Evolutionary conservation across 169 alveolate genomes (phyloP).

Genomic region (Neospora caninum): DNA sequence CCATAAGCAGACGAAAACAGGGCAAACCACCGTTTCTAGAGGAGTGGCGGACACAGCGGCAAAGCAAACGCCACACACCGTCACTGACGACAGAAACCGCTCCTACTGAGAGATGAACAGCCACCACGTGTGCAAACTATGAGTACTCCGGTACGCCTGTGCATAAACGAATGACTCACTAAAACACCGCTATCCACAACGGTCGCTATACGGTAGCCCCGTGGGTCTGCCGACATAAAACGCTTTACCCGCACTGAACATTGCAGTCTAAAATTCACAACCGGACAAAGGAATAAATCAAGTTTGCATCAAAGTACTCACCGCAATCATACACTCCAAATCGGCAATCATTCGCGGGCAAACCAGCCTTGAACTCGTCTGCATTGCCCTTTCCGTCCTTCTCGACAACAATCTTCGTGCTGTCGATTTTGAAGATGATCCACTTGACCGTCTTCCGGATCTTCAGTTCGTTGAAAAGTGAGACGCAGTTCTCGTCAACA

Average conservation of each 20-base stretch:
- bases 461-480: constrained; percentile 73
- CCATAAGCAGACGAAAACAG: too few species aligned
- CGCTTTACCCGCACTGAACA: background rate
- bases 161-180: too few species aligned
- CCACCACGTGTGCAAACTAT: too few species aligned
- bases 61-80: too few species aligned
- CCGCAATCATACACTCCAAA: constrained; percentile 77
- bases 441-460: constrained; percentile 71
- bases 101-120: too few species aligned
- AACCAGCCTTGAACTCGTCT: constrained; percentile 60
- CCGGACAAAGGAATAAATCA: background rate
- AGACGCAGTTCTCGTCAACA: constrained; percentile 71
- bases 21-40: too few species aligned
- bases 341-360: constrained; percentile 75
- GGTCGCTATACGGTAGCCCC: too few species aligned
- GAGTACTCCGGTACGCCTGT: too few species aligned
- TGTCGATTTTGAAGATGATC: constrained; percentile 73
- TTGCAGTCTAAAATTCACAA: background rate
- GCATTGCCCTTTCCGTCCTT: constrained; percentile 71
- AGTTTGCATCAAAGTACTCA: background rate
- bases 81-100: too few species aligned
- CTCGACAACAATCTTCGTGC: constrained; percentile 73
- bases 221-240: background rate
- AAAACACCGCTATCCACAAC: too few species aligned
- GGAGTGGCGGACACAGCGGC: too few species aligned